Evolutionary conservation across 2,329 filamentous ascomycete species (phyloP).

Genomic region (Botrytis squamosa): DNA sequence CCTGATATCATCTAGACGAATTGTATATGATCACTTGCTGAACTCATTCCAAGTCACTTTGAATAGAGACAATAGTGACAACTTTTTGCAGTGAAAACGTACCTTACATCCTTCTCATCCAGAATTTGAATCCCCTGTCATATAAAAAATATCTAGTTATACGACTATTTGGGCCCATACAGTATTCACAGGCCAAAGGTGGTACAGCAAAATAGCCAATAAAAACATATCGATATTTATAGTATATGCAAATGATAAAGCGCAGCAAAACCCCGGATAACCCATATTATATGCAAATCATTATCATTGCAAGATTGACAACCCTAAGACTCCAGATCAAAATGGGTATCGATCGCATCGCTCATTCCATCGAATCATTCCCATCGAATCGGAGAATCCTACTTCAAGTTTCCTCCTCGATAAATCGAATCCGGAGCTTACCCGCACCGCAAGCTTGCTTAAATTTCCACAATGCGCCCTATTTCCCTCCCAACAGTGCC

Average conservation of each 20-base stretch:
- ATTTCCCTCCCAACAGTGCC: neutral
- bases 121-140: neutral
- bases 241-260: neutral
- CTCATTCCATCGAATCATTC: neutral
- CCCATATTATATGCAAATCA: slow-evolving; percentile 5
- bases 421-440: neutral
- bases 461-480: neutral
- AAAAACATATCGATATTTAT: neutral
- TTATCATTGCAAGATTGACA: slow-evolving; percentile 8
- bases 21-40: neutral
- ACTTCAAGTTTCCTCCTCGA: neutral
- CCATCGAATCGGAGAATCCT: neutral
- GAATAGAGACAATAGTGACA: neutral
- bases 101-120: neutral
- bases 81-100: neutral
- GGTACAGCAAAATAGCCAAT: neutral
- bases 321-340: slow-evolving; percentile 13
- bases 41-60: neutral
- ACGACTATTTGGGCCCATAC: neutral
- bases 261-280: neutral
- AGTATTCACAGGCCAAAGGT: neutral
- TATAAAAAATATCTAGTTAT: neutral
- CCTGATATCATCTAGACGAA: neutral
- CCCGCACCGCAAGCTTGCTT: neutral
- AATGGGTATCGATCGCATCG: slow-evolving; percentile 8